Base-by-base conservation (phyloP, 352 stramenopile genomes). In the Plasmopara viticola region DNA sequence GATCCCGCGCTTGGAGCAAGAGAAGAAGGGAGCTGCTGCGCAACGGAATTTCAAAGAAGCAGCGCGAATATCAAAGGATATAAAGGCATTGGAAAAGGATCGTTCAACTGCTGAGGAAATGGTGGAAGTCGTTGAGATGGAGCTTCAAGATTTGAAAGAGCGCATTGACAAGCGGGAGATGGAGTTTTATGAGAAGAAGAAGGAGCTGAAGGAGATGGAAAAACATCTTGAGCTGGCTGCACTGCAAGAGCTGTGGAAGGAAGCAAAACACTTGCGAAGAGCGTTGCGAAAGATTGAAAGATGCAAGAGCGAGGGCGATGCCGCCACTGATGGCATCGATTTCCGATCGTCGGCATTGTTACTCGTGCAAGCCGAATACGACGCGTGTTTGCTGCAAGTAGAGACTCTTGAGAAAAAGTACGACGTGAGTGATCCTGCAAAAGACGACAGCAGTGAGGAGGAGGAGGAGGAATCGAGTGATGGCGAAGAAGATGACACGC, bases 21-120 rank as follows among this genome's bases (percentile, higher is more conserved):
- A 94, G 43, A 94, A 94, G 60, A 90, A 91, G 53, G 58, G 64
- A 0, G 78, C 83, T 20, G 83, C 80, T 30, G 59, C 80, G 10
- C 72, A 90, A 45, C 74, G 83, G n/a, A 90, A 94, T 57, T 94
- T 94, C 53, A 91, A 94, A 56, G 83, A 94, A 35, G 83, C 83
- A 6, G 83, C 83, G 2, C 67, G 80, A 15, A 86, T 94, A 17
- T 91, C 83, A 4, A 91, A 94, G 51, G 83, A 91, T 42, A 90
- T 94, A 49, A 94, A 94, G 64, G 74, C 76, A 14, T 47, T 94
- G 4, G 83, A 94, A 60, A 94, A 94, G 43, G 83, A 94, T 62
- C 76, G 82, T 20, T 64, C 66, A 12, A 86, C 70, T 0, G 83
- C 83, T 0, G 83, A 94, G 55, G 83, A 91, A 38, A 87, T 84